Base-by-base conservation (phyloP, 1,139 yeast species). In the Saccharomyces hybrid region DNA sequence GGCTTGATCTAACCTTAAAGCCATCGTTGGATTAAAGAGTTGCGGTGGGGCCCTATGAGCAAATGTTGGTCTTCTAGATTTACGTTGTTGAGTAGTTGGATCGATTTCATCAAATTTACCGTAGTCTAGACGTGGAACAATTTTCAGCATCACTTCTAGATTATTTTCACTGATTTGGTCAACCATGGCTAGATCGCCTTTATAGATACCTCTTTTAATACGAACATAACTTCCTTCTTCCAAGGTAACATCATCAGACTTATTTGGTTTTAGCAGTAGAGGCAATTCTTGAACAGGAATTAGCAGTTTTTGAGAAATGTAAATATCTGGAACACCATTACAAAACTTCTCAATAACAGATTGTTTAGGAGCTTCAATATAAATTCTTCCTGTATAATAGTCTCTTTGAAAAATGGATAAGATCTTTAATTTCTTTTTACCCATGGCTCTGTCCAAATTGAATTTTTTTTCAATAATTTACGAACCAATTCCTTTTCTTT, bases 251-350 rank as follows among this genome's bases (percentile, higher is more conserved):
- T 90, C 98, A 51, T 89, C 82, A 0, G 96, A 82, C 71, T 88
- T 90, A 56, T 86, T 88, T 61, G 95, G 97, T 66, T 95, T 87
- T 69, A 93, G 78, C 66, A 95, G 78, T 69, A 91, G 96, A 3
- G 97, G 97, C 70, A 91, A 88, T 72, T 93, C 99, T 68, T 89
- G 89, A 56, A 93, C 95, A 2, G 99, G 98, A 48, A 93, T 97
- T 61, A 93, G 78, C 49, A 91, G 78, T 73, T 90, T 88, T 73
- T 90, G 88, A 60, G 82, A 78, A 55, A 84, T 77, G 50, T 73
- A 72, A 42, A 93, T 84, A 70, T 90, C 91, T 48, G 95, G 93
- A 72, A 95, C 81, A 72, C 98, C 98, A 51, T 82, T 80, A 59
- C 93, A 78, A 12, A 97, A 97, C 58, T 82, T 84, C 66, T 86